These are phyloP conservation scores for Blastobotrys malaysiensis DNA, from an alignment of 1,139 yeast species.

Conservation along the genomic window DNA sequence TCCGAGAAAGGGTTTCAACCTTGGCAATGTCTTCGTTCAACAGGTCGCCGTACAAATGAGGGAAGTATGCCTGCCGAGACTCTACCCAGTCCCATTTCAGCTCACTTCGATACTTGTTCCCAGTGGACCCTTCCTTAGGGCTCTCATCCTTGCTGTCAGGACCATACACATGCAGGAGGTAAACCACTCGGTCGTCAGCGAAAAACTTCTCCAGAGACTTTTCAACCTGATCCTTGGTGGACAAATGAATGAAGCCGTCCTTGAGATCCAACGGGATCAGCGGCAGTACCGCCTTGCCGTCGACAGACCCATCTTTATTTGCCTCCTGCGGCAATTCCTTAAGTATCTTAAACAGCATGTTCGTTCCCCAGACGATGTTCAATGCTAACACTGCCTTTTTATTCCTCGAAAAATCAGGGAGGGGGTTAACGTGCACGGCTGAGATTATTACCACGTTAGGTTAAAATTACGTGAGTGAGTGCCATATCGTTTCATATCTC, in stretches of 20 bases:
- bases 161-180: constrained; percentile 24
- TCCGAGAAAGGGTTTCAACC: constrained; percentile 17
- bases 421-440: background rate
- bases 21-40: constrained; percentile 25
- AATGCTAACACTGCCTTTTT: background rate
- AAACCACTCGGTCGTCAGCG: constrained; percentile 17
- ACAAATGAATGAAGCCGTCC: constrained; percentile 30
- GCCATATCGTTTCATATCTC: background rate
- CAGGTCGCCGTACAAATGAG: constrained; percentile 29
- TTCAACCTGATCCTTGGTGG: constrained; percentile 24
- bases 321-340: constrained; percentile 27
- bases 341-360: constrained; percentile 28
- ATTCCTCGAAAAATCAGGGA: background rate
- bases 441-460: background rate
- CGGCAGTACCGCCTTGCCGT: constrained; percentile 24
- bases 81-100: constrained; percentile 29
- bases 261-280: constrained; percentile 25
- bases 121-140: constrained; percentile 24
- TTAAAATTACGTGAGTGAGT: background rate
- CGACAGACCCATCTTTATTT: constrained; percentile 21
- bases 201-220: constrained; percentile 26
- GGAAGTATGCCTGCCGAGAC: constrained; percentile 23
- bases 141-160: constrained; percentile 20
- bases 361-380: background rate
- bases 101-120: constrained; percentile 24